A percentile compares a stretch with the other conserved stretches of the same genome.
phyloP scores from a whole-genome alignment of 805 yeast species.

The Candida vartiovaarae region DNA sequence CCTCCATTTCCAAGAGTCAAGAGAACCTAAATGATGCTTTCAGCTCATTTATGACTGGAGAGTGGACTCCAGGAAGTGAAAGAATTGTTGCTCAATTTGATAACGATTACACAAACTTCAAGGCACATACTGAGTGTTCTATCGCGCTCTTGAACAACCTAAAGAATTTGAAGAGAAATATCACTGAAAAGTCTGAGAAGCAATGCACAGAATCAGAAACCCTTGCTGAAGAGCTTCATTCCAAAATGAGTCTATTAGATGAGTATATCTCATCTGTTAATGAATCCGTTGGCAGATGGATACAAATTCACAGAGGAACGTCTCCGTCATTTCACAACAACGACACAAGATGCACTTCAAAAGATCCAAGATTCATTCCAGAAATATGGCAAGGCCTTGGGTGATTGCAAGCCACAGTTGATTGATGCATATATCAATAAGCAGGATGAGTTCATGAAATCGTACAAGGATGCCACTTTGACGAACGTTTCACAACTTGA shows the following conservation, averaged over 20 bases:
- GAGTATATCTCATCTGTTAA: slow-evolving; percentile 8
- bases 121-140: no score
- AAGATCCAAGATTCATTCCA: slow-evolving; percentile 10
- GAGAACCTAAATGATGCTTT: neutral
- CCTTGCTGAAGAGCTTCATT: slow-evolving; percentile 5
- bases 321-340: slow-evolving; percentile 7
- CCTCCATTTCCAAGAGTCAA: slow-evolving; percentile 7
- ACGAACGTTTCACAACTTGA: slow-evolving; percentile 3
- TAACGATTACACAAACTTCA: neutral
- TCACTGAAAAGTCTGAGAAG: neutral
- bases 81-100: neutral
- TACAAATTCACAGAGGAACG: slow-evolving; percentile 11
- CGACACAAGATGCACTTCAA: slow-evolving; percentile 9
- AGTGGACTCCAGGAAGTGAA: neutral
- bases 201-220: neutral
- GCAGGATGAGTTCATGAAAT: slow-evolving; percentile 3
- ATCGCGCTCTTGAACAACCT: no score
- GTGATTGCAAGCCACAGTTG: slow-evolving; percentile 11
- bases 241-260: slow-evolving; percentile 8
- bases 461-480: slow-evolving; percentile 6
- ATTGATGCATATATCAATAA: slow-evolving; percentile 11
- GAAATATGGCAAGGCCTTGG: slow-evolving; percentile 7
- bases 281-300: slow-evolving; percentile 9
- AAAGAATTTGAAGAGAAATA: no score
- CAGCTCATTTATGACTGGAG: neutral